Evolutionary conservation across 805 yeast species (phyloP).

Genomic region (Pachysolen tannophilus): DNA sequence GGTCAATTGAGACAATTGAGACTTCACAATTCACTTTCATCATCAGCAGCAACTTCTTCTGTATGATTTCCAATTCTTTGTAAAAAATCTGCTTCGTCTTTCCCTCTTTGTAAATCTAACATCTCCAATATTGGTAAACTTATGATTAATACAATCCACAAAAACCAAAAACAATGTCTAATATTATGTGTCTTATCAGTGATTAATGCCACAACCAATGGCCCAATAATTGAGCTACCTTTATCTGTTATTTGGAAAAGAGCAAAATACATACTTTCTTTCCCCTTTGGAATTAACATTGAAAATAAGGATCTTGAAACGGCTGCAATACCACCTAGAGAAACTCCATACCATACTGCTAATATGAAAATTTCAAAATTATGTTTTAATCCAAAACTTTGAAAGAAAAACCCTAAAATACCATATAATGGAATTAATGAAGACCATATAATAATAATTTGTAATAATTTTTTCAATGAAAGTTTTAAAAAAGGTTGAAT

Average conservation of each 20-base stretch:
- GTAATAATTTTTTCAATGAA: constrained; percentile 39
- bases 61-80: too few relatives aligned
- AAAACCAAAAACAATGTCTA: constrained; percentile 61
- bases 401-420: constrained; percentile 51
- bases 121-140: constrained; percentile 49
- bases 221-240: constrained; percentile 72
- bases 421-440: constrained; percentile 68
- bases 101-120: constrained; percentile 58
- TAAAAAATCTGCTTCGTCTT: constrained; percentile 39
- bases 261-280: constrained; percentile 70
- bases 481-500: constrained; percentile 28
- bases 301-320: constrained; percentile 62
- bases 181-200: constrained; percentile 70
- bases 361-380: constrained; percentile 61
- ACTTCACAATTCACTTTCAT: too few relatives aligned
- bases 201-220: constrained; percentile 61
- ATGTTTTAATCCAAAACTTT: constrained; percentile 48
- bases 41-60: constrained; percentile 19
- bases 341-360: constrained; percentile 70
- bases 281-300: constrained; percentile 64
- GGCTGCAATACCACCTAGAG: constrained; percentile 68
- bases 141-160: constrained; percentile 42
- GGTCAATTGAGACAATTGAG: background rate
- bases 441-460: constrained; percentile 51
- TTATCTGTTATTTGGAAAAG: constrained; percentile 73